phyloP scores from a whole-genome alignment of 2,329 filamentous ascomycete genomes.

The Penicillium concentricum region DNA sequence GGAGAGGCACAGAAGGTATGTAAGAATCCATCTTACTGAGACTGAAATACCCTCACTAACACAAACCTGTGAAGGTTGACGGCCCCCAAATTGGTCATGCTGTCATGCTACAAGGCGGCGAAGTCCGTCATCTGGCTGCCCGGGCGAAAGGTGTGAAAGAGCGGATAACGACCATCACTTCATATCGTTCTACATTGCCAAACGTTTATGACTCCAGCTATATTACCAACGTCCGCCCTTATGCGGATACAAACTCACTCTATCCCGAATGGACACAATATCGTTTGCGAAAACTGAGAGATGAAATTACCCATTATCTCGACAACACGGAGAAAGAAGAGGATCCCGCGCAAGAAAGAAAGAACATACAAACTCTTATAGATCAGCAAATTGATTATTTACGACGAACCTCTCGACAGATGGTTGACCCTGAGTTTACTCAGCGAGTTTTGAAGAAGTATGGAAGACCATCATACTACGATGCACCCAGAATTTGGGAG shows the following conservation, averaged over 20 bases:
- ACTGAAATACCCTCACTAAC: background rate
- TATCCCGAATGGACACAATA: conserved; percentile 25
- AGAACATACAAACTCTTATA: conserved; percentile 3
- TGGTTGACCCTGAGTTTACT: conserved; percentile 10
- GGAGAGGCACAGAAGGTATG: conserved; percentile 16
- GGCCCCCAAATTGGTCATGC: conserved; percentile 22
- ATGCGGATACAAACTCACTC: conserved; percentile 15
- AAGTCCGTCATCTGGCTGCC: conserved; percentile 27
- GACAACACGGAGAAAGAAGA: conserved; percentile 1
- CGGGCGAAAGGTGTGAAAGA: conserved; percentile 25
- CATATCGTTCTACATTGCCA: conserved; percentile 22
- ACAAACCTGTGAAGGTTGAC: conserved; percentile 2
- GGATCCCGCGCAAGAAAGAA: background rate
- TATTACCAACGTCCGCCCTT: conserved; percentile 23
- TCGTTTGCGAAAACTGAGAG: conserved; percentile 19
- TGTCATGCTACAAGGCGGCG: conserved; percentile 30
- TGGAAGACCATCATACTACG: conserved; percentile 14
- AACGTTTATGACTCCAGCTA: conserved; percentile 23
- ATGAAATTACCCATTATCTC: conserved; percentile 11
- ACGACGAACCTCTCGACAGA: conserved; percentile 14
- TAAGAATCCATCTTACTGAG: background rate
- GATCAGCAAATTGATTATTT: conserved; percentile 13
- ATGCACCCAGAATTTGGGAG: conserved; percentile 11
- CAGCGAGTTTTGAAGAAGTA: conserved; percentile 4
- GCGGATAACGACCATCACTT: conserved; percentile 29